Percentiles rank a stretch among this genome's conserved stretches.
Conservation (phyloP, 2,329 filamentous ascomycete genomes). For the Magnaporthiopsis rhizophila region DNA sequence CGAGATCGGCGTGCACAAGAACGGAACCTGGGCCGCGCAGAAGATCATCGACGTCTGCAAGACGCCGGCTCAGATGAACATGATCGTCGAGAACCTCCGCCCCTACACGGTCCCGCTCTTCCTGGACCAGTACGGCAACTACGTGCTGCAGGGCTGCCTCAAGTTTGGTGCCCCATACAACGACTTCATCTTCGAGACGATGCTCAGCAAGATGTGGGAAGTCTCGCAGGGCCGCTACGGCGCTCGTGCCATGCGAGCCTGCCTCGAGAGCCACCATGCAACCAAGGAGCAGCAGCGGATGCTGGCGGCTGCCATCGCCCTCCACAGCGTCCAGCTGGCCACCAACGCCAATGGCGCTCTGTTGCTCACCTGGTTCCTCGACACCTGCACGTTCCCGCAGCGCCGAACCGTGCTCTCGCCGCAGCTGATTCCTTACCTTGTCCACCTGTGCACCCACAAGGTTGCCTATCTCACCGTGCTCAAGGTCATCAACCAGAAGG, state of each 20-base stretch:
- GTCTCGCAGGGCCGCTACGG: constrained; percentile 89
- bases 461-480: constrained; percentile 94
- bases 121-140: constrained; percentile 97
- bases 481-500: constrained; percentile 97
- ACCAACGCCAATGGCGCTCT: constrained; percentile 94
- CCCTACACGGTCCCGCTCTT: constrained; percentile 87
- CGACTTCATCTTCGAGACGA: constrained; percentile 96
- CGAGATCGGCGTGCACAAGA: constrained; percentile 97
- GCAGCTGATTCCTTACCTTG: constrained; percentile 82
- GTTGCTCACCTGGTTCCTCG: constrained; percentile 92
- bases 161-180: constrained; percentile 86
- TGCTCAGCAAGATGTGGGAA: constrained; percentile 92
- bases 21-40: constrained; percentile 97
- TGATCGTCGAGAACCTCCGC: constrained; percentile 77
- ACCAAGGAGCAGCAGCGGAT: constrained; percentile 93
- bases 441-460: constrained; percentile 96
- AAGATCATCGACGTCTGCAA: constrained; percentile 98
- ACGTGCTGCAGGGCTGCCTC: constrained; percentile 92
- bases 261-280: constrained; percentile 89
- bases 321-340: constrained; percentile 92
- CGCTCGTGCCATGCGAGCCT: constrained; percentile 91
- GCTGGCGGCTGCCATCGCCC: constrained; percentile 88
- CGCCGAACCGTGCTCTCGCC: constrained; percentile 88
- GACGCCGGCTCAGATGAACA: constrained; percentile 69
- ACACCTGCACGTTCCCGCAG: constrained; percentile 92